phyloP scores from a whole-genome alignment of 805 yeast species.

The Metschnikowia kunwiensis region DNA sequence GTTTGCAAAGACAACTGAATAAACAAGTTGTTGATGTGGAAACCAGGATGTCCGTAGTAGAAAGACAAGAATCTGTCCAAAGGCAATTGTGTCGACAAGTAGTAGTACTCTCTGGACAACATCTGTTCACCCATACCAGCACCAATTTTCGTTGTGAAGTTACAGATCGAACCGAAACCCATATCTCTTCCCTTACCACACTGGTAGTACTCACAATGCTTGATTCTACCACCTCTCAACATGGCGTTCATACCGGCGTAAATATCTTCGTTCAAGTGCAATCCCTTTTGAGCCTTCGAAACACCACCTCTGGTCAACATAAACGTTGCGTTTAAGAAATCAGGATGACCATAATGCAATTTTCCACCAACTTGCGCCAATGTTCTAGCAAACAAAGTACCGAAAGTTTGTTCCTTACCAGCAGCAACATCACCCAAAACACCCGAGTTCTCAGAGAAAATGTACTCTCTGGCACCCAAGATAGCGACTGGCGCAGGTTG shows the following conservation, averaged over 20 bases:
- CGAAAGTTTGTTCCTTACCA: slow-evolving; percentile 85
- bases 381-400: slow-evolving; percentile 79
- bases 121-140: slow-evolving; percentile 91
- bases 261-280: slow-evolving; percentile 81
- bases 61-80: slow-evolving; percentile 75
- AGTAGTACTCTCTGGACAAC: slow-evolving; percentile 77
- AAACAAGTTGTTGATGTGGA: slow-evolving; percentile 75
- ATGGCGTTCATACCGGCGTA: slow-evolving; percentile 84
- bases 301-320: slow-evolving; percentile 88
- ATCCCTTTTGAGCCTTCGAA: slow-evolving; percentile 79
- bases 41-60: slow-evolving; percentile 84
- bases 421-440: slow-evolving; percentile 84
- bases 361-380: slow-evolving; percentile 80
- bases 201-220: slow-evolving; percentile 79
- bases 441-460: slow-evolving; percentile 79
- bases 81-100: slow-evolving; percentile 73
- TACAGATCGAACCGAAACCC: slow-evolving; percentile 79
- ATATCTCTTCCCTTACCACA: slow-evolving; percentile 87
- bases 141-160: slow-evolving; percentile 80
- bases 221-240: slow-evolving; percentile 77
- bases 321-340: slow-evolving; percentile 68
- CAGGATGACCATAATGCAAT: slow-evolving; percentile 85
- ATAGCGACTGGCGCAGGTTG: slow-evolving; percentile 65
- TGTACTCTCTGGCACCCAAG: slow-evolving; percentile 79
- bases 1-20: slow-evolving; percentile 59